phyloP scores from a whole-genome alignment of 2,329 filamentous ascomycete genomes.

The Epichloe amarillans region DNA sequence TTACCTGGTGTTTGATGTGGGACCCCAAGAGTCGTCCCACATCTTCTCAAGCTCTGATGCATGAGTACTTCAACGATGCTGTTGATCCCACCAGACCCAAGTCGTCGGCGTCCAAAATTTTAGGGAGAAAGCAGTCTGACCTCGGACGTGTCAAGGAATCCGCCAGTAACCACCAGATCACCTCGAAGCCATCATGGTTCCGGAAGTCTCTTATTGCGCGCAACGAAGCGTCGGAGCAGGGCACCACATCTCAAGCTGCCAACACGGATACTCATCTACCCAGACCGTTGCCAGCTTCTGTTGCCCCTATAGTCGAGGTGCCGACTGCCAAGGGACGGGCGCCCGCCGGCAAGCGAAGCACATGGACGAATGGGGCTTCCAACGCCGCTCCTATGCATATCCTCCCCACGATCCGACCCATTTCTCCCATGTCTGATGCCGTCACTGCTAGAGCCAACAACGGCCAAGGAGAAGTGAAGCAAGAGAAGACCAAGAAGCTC shows the following conservation, averaged over 20 bases:
- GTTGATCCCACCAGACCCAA: slow-evolving; percentile 87
- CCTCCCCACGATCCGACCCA: slow-evolving; percentile 81
- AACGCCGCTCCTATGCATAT: slow-evolving; percentile 89
- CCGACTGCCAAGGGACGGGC: slow-evolving; percentile 22
- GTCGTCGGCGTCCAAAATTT: slow-evolving; percentile 69
- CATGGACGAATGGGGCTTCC: slow-evolving; percentile 76
- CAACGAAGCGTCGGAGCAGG: slow-evolving; percentile 53
- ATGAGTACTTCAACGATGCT: slow-evolving; percentile 90
- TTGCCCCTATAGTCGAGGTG: slow-evolving; percentile 27
- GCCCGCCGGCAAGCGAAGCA: slow-evolving; percentile 65
- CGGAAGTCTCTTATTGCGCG: slow-evolving; percentile 82
- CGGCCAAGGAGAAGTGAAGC: slow-evolving; percentile 36
- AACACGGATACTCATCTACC: slow-evolving; percentile 33
- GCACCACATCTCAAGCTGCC: slow-evolving; percentile 29
- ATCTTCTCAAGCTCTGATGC: slow-evolving; percentile 82
- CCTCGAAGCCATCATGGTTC: slow-evolving; percentile 91
- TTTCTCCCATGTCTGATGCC: slow-evolving; percentile 90
- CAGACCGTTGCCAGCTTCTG: slow-evolving; percentile 31
- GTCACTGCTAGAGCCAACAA: slow-evolving; percentile 80
- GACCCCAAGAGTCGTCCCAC: slow-evolving; percentile 87
- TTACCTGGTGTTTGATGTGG: slow-evolving; percentile 99
- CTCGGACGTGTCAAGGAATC: slow-evolving; percentile 56
- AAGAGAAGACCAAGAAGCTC: slow-evolving; percentile 75
- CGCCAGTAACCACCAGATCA: slow-evolving; percentile 40
- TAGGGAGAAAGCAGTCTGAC: slow-evolving; percentile 85